Conservation (phyloP, 768 basidiomycete species). For the Serendipita sp. region DNA sequence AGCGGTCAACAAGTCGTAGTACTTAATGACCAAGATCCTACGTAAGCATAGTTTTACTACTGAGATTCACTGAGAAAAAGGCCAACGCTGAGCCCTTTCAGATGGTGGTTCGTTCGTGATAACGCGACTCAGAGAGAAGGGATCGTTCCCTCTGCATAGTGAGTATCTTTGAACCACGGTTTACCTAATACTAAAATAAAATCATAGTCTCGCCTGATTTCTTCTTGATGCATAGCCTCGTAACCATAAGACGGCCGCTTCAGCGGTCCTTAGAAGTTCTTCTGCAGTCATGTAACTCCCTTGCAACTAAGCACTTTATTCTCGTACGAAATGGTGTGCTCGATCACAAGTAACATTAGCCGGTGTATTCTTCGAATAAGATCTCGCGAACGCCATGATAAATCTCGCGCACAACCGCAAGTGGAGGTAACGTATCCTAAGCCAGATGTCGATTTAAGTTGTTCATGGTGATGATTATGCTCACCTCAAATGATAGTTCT, state of each 20-base stretch:
- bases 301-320: background rate
- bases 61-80: slow-evolving; percentile 3
- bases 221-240: background rate
- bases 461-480: slow-evolving; percentile 10
- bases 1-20: slow-evolving; percentile 59
- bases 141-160: slow-evolving; percentile 76
- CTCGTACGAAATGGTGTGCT: background rate
- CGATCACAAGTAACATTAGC: background rate
- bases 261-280: background rate
- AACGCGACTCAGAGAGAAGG: slow-evolving; percentile 65
- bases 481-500: slow-evolving; percentile 46
- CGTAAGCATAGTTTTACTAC: slow-evolving; percentile 31
- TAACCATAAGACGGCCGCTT: slow-evolving; percentile 9
- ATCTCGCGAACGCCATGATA: slow-evolving; percentile 42
- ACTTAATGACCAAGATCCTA: slow-evolving; percentile 62
- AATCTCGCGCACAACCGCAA: slow-evolving; percentile 40
- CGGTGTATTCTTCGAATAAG: background rate
- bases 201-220: slow-evolving; percentile 6
- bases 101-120: slow-evolving; percentile 93
- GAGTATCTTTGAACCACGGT: slow-evolving; percentile 21
- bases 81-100: slow-evolving; percentile 20
- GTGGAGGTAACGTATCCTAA: slow-evolving; percentile 51
- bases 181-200: background rate
- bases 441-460: slow-evolving; percentile 4
- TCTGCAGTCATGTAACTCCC: slow-evolving; percentile 1